Evolutionary conservation across 2,329 filamentous ascomycete genomes (phyloP).

Genomic region (Hymenoscyphus infarciens): DNA sequence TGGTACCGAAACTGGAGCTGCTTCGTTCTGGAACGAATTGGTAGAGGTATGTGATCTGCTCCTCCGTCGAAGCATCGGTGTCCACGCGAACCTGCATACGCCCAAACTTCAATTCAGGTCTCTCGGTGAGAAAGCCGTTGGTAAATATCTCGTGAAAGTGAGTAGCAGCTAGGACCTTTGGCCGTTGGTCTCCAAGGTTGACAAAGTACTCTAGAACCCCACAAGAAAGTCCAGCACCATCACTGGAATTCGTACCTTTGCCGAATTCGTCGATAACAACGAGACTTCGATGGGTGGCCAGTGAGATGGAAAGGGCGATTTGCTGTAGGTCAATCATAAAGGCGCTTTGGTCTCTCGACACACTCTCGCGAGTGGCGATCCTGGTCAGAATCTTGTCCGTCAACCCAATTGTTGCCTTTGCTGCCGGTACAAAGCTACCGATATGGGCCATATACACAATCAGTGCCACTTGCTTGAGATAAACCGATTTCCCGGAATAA

Average conservation of each 20-base stretch:
- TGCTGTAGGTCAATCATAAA: constrained; percentile 83
- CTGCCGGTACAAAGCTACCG: constrained; percentile 86
- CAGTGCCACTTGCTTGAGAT: constrained; percentile 87
- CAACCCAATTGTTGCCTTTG: constrained; percentile 71
- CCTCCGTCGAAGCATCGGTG: constrained; percentile 47
- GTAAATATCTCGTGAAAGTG: constrained; percentile 74
- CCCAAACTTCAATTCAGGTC: constrained; percentile 52
- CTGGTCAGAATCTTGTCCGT: constrained; percentile 92
- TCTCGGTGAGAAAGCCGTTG: constrained; percentile 50
- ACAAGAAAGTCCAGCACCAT: constrained; percentile 56
- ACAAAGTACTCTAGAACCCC: constrained; percentile 57
- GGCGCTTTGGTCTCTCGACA: constrained; percentile 56
- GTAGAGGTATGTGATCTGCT: constrained; percentile 73
- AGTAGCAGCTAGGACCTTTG: constrained; percentile 59
- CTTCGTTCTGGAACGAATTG: constrained; percentile 65
- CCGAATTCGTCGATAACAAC: constrained; percentile 92
- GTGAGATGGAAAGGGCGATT: constrained; percentile 69
- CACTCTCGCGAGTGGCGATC: constrained; percentile 69
- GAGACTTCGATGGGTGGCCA: constrained; percentile 72
- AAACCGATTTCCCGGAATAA: constrained; percentile 94
- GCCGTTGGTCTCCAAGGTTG: constrained; percentile 42
- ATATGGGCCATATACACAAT: constrained; percentile 92
- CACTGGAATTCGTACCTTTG: constrained; percentile 57
- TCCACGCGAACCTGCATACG: constrained; percentile 71
- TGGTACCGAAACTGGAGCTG: constrained; percentile 77